These are phyloP conservation scores for Escovopsis sp. DNA, from an alignment of 2,329 filamentous ascomycete genomes.

Conservation along the genomic window DNA sequence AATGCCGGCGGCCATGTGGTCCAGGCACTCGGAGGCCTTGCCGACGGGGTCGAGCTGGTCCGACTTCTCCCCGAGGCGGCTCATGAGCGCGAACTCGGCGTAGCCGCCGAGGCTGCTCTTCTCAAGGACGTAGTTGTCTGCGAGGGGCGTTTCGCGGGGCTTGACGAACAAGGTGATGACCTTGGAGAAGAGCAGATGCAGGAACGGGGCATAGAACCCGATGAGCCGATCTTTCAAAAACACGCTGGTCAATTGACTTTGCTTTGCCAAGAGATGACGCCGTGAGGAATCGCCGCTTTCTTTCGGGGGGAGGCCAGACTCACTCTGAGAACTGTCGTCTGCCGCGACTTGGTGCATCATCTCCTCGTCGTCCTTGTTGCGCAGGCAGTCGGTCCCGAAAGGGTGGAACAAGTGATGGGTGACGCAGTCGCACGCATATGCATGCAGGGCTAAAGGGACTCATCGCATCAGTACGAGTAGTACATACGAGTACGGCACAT, in stretches of 20 bases:
- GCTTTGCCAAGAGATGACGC: too few relatives aligned
- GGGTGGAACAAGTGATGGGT: slow-evolving; percentile 58
- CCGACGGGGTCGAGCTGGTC: slow-evolving; percentile 34
- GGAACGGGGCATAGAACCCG: slow-evolving; percentile 38
- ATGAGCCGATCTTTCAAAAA: slow-evolving; percentile 42
- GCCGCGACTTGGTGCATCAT: slow-evolving; percentile 57
- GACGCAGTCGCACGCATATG: slow-evolving; percentile 55
- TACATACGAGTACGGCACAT: not conserved
- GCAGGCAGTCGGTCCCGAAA: slow-evolving; percentile 45
- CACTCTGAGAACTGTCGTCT: slow-evolving; percentile 52
- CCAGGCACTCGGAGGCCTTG: slow-evolving; percentile 52
- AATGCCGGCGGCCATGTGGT: slow-evolving; percentile 58
- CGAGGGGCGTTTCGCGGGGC: slow-evolving; percentile 42
- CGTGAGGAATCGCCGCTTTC: too few relatives aligned
- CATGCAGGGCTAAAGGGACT: slow-evolving; percentile 39
- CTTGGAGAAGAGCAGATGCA: slow-evolving; percentile 33
- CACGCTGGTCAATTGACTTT: too few relatives aligned
- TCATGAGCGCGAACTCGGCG: slow-evolving; percentile 41
- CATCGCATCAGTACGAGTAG: slow-evolving; percentile 7
- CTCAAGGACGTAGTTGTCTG: slow-evolving; percentile 43
- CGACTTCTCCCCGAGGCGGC: slow-evolving; percentile 39
- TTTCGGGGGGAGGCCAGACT: slow-evolving; percentile 12
- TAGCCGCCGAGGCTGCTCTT: slow-evolving; percentile 31
- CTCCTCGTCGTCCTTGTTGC: slow-evolving; percentile 37
- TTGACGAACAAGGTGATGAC: slow-evolving; percentile 34